Base-by-base conservation (phyloP, 2,329 filamentous ascomycete species). In the Exserohilum turcica region DNA sequence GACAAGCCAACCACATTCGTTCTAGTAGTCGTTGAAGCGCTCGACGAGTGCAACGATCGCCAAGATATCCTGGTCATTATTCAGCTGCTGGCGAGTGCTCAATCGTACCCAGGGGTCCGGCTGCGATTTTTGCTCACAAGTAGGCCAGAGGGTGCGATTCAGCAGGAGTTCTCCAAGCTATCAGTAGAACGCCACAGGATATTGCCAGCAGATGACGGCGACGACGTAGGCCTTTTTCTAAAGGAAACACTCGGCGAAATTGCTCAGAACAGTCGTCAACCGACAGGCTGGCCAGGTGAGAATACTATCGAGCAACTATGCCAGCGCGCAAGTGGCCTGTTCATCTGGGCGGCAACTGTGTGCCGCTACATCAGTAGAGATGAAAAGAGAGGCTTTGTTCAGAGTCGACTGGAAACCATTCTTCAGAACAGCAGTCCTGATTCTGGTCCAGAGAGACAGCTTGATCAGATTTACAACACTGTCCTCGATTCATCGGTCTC, bases 291-390 rank as follows among this genome's bases (percentile, higher is more conserved):
- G 21, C 21, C 21, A 24, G 21, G 21, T 7, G 7, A 24, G 7
- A 7, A 24, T 24, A 7, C 21, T 24, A 24, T 24, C 7, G 21
- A 24, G 21, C 21, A 24, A 24, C 21, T 24, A 24, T 24, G 21
- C 7, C 16, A 63, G 6, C 70, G 54, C 32, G 53, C 73, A 10
- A 47, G 63, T 37, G 65, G 70, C 6, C 60, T 76, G n/a, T 76
- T 76, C 48, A 75, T 76, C 37, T 73, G 62, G 48, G 70, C 74
- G 3, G 58, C 64, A 8, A 71, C 64, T 6, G 59, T 50, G 5
- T 68, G 56, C 57, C 60, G 61, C 12, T 70, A 60, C 29, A 57
- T 71, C 9, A n/a, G 13, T 18, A 1, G 31, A 43, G 40, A 27
- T 3, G 9, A 54, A 16, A 32, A 29, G 27, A 32, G 9, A 24